These are phyloP conservation scores for Spathaspora passalidarum DNA, from an alignment of 805 yeast species.

Conservation along the genomic window DNA sequence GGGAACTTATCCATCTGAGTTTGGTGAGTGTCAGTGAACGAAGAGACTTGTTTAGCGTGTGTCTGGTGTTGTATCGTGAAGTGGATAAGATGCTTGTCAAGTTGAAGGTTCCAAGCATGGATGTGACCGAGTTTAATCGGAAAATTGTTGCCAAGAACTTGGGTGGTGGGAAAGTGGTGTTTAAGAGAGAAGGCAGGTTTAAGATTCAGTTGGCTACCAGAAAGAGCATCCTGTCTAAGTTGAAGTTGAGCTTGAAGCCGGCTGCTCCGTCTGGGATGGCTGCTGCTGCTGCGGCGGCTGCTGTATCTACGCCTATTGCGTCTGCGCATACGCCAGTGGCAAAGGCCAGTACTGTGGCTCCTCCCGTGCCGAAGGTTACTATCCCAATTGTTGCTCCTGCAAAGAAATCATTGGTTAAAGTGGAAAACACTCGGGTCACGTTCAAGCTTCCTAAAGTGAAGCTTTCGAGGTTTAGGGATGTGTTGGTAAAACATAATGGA, in stretches of 20 bases:
- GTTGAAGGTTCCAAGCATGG: slow-evolving; percentile 63
- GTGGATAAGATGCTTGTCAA: slow-evolving; percentile 58
- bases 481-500: background rate
- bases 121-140: slow-evolving; percentile 45
- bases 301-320: background rate
- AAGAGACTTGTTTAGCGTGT: slow-evolving; percentile 59
- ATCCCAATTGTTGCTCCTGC: too few species aligned
- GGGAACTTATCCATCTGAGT: slow-evolving; percentile 69
- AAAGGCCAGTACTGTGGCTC: background rate
- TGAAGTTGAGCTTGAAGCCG: background rate
- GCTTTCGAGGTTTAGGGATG: slow-evolving; percentile 1
- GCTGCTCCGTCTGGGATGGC: background rate
- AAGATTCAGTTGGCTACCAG: slow-evolving; percentile 45
- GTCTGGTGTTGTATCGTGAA: slow-evolving; percentile 64
- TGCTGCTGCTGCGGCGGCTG: background rate
- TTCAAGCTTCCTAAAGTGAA: slow-evolving; percentile 8
- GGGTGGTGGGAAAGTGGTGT: slow-evolving; percentile 52
- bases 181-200: slow-evolving; percentile 60
- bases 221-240: slow-evolving; percentile 6
- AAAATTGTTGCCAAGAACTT: slow-evolving; percentile 57
- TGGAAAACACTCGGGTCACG: slow-evolving; percentile 1
- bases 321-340: background rate
- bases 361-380: background rate
- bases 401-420: background rate
- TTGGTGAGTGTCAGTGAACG: slow-evolving; percentile 57